Base-by-base conservation (phyloP, 768 basidiomycete species). In the Termitomyces sp. region DNA sequence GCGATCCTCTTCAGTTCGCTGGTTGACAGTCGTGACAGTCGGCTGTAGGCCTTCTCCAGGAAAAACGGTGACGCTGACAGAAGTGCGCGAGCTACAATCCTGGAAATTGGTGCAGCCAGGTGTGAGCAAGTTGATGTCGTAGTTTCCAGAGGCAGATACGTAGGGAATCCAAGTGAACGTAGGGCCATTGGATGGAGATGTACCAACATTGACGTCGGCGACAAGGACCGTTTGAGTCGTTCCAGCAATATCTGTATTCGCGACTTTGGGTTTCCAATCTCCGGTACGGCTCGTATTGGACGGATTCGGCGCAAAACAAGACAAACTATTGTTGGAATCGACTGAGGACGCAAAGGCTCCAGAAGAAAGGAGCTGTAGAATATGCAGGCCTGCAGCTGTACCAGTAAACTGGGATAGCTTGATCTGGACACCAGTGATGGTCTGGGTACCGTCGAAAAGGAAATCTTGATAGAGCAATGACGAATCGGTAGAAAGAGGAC, bases 381-480 rank as follows among this genome's bases (percentile, higher is more conserved):
- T 76, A 67, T 96, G 94, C 32, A 99, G 72, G 40, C 95, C 97
- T 3, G 91, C 82, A 7, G 84, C 82, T 9, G 75, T 70, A 35
- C 94, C 96, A 42, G 74, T 79, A 80, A 88, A 96, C 44, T 77
- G 72, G 7, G 86, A 83, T 18, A 98, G 75, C 52, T 84, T 88
- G 63, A 99, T 76, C 69, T 95, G 88, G 57, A 97, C 83, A 47
- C 97, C 97, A 6, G 94, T 97, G 62, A 98, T 81, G n/a, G 76
- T 72, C 32, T 82, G 66, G 6, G 80, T 66, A 25, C 65, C 66
- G 47, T 77, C 70, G 68, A 98, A 98, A 39, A 97, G 73, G 73
- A 97, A 99, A 69, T 99, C 97, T 69, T 98, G 94, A 66, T 93
- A 98, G 1, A 83, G 79, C 53, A 98, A 71, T 11, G 83, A 78